Percentiles rank a stretch among this genome's conserved stretches.
These are phyloP conservation scores for Bretschneidera sinensis DNA, from an alignment of 345 rosid species.

Conservation along the genomic window DNA sequence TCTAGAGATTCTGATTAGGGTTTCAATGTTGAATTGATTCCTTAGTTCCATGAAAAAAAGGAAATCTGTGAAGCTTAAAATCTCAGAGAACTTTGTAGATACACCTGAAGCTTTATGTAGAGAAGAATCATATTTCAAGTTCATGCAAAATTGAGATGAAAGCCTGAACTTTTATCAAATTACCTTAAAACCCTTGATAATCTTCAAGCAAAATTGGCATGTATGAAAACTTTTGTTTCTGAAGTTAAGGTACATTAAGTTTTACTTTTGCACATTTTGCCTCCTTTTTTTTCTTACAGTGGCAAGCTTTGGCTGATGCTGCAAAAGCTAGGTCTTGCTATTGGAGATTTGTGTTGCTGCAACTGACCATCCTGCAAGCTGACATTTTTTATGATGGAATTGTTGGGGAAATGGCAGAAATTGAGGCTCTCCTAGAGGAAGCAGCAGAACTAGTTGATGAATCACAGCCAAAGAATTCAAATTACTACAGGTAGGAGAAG, in stretches of 20 bases:
- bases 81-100: no score
- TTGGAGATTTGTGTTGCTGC: constrained; percentile 92
- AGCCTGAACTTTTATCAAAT: background rate
- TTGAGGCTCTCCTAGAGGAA: constrained; percentile 81
- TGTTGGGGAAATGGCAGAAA: constrained; percentile 65
- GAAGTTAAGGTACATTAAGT: background rate
- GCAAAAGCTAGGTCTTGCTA: constrained; percentile 70
- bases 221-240: no score
- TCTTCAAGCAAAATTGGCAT: no score
- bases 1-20: background rate
- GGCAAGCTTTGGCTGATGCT: constrained; percentile 77
- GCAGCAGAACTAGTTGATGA: constrained; percentile 96
- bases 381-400: constrained; percentile 46
- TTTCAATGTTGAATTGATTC: no score
- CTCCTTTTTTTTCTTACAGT: constrained; percentile 36
- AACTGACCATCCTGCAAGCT: constrained; percentile 64
- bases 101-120: no score
- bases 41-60: no score
- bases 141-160: no score
- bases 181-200: no score
- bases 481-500: constrained; percentile 77
- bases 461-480: constrained; percentile 63
- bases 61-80: no score
- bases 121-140: no score
- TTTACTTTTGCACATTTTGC: background rate